These are phyloP conservation scores for Brassica carinata DNA, from an alignment of 345 rosid genomes.

Conservation along the genomic window DNA sequence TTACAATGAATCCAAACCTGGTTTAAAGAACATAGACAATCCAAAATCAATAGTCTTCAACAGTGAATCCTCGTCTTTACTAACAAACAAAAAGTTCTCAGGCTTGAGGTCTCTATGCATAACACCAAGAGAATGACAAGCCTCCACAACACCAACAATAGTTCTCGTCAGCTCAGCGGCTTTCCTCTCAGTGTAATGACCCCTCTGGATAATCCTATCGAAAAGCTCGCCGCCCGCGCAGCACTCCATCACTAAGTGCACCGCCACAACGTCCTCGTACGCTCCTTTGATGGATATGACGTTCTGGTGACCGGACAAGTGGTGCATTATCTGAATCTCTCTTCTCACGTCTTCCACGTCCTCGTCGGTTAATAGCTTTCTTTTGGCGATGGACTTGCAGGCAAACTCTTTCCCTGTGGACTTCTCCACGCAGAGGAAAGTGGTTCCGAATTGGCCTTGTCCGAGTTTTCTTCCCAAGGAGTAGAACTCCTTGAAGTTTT, in stretches of 20 bases:
- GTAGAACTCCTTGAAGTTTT: slow-evolving; percentile 68
- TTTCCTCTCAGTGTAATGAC: slow-evolving; percentile 82
- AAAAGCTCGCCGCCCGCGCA: slow-evolving; percentile 93
- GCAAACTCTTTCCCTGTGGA: slow-evolving; percentile 68
- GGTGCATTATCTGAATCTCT: slow-evolving; percentile 92
- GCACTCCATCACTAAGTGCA: slow-evolving; percentile 84
- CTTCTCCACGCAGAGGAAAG: slow-evolving; percentile 75
- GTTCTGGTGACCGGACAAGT: slow-evolving; percentile 78
- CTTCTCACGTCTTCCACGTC: slow-evolving; percentile 92
- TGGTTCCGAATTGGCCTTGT: slow-evolving; percentile 91
- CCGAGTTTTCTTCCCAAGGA: slow-evolving; percentile 80
- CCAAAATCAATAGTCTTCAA: slow-evolving; percentile 94
- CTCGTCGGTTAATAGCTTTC: slow-evolving; percentile 72
- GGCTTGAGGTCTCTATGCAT: slow-evolving; percentile 96
- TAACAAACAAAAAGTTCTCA: slow-evolving; percentile 79
- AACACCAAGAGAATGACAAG: slow-evolving; percentile 88
- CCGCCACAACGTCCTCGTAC: slow-evolving; percentile 82
- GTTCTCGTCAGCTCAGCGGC: slow-evolving; percentile 85
- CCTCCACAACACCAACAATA: slow-evolving; percentile 81
- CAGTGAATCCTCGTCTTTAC: slow-evolving; percentile 66
- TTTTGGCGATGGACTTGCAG: slow-evolving; percentile 87
- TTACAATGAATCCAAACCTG: slow-evolving; percentile 49
- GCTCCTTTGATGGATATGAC: slow-evolving; percentile 80
- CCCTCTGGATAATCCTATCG: slow-evolving; percentile 83
- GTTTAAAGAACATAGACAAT: slow-evolving; percentile 78